These are phyloP conservation scores for Neonectria faginata DNA, from an alignment of 2,329 filamentous ascomycete genomes.

Conservation along the genomic window DNA sequence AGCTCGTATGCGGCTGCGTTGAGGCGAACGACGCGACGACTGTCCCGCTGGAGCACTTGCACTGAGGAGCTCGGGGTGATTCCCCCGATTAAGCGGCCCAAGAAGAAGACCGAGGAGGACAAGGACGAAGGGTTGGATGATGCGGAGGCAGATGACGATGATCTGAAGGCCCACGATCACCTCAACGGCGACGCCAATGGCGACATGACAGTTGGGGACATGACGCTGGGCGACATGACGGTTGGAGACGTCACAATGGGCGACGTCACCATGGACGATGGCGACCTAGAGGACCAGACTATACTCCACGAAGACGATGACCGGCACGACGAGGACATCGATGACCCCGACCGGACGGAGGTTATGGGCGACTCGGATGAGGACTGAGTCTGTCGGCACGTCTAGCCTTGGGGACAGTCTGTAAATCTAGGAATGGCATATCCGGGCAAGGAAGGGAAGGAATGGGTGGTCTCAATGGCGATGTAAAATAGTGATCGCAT, in stretches of 20 bases:
- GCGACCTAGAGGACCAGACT: constrained; percentile 62
- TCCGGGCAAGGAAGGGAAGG: not conserved
- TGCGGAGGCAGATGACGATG: constrained; percentile 42
- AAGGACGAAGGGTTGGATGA: constrained; percentile 46
- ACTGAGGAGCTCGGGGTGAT: constrained; percentile 61
- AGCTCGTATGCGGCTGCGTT: constrained; percentile 74
- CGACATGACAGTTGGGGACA: constrained; percentile 64
- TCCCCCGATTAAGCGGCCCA: constrained; percentile 57
- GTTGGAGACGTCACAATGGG: constrained; percentile 48
- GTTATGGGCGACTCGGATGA: constrained; percentile 51
- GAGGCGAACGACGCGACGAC: constrained; percentile 70
- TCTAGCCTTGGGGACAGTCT: not conserved
- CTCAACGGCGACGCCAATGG: constrained; percentile 51
- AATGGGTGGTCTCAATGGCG: constrained; percentile 11
- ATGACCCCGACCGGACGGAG: constrained; percentile 56
- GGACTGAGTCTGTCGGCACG: constrained; percentile 24
- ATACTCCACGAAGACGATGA: constrained; percentile 55
- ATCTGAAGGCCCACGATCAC: constrained; percentile 45
- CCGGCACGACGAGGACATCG: constrained; percentile 61
- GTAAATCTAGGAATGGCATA: constrained; percentile 16
- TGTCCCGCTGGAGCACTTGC: constrained; percentile 74
- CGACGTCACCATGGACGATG: constrained; percentile 54
- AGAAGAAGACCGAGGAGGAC: constrained; percentile 45
- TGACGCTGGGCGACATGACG: constrained; percentile 54
- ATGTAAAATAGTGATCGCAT: constrained; percentile 16